Conservation (phyloP, 2,329 filamentous ascomycete species). For the Lasiodiplodia theobromae region DNA sequence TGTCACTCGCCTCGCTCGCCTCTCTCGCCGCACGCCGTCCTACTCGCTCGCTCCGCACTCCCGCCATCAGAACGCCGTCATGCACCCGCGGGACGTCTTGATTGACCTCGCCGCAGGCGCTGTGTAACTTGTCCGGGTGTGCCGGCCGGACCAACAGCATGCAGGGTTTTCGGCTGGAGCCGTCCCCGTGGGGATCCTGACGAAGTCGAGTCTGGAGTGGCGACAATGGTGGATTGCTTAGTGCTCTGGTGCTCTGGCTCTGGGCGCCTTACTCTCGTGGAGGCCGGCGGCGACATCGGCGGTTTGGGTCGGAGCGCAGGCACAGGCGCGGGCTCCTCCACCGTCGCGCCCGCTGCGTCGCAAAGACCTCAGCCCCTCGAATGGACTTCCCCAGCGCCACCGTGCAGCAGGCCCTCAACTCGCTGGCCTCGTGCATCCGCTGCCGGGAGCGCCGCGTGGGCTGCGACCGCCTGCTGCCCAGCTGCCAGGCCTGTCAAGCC, state of each 20-base stretch:
- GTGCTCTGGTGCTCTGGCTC: not conserved
- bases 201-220: not conserved
- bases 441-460: constrained; percentile 29
- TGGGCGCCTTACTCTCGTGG: not conserved
- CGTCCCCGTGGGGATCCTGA: not conserved
- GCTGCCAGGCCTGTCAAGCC: constrained; percentile 28
- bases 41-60: not conserved
- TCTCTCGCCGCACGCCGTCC: not conserved
- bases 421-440: constrained; percentile 30
- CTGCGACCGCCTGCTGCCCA: constrained; percentile 29
- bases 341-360: not conserved
- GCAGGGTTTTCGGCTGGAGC: not conserved
- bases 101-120: not conserved
- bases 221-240: not conserved
- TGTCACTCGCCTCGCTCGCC: not conserved
- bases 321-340: constrained; percentile 12
- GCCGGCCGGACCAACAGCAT: not conserved
- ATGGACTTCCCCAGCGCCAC: constrained; percentile 26
- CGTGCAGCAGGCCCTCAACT: constrained; percentile 28
- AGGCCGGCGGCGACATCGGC: constrained; percentile 18
- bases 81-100: not conserved
- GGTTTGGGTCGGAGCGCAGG: constrained; percentile 4
- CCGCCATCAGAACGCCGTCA: too few species aligned
- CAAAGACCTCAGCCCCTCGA: not conserved
- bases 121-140: not conserved